A percentile compares a stretch with the other conserved stretches of the same genome.
phyloP scores from a whole-genome alignment of 441 rosid genomes.

The Aleurites moluccanus region DNA sequence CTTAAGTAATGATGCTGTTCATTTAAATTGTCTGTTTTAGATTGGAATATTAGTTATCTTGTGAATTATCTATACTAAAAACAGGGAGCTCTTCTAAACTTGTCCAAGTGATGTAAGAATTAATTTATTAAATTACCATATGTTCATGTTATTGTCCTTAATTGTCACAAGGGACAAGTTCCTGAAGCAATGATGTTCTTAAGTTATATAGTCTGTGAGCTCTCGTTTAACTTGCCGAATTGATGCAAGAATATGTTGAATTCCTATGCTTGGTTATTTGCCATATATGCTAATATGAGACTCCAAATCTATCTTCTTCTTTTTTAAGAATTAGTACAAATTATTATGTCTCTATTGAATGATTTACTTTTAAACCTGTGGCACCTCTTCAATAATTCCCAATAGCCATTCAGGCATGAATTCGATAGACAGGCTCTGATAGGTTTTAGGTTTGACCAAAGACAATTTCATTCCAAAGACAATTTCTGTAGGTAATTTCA shows the following conservation, averaged over 20 bases:
- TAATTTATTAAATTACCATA: not conserved
- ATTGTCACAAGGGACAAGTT: not conserved
- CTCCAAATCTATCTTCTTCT: too few relatives aligned
- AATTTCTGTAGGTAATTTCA: too few relatives aligned
- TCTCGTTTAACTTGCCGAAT: not conserved
- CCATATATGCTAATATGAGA: too few relatives aligned
- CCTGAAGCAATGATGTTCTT: not conserved
- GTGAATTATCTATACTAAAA: not conserved
- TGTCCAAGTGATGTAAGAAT: not conserved
- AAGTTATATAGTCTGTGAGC: not conserved
- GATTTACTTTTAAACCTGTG: too few relatives aligned
- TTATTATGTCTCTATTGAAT: too few relatives aligned
- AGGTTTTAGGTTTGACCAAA: too few relatives aligned
- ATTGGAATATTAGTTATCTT: not conserved
- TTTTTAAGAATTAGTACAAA: too few relatives aligned
- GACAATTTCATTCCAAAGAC: too few relatives aligned
- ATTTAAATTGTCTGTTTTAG: not conserved
- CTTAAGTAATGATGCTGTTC: slow-evolving; percentile 39
- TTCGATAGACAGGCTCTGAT: too few relatives aligned
- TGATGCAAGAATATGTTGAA: not conserved
- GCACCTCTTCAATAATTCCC: too few relatives aligned
- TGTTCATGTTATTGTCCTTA: not conserved
- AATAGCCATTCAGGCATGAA: too few relatives aligned
- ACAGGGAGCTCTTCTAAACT: not conserved
- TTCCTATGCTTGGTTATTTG: not conserved